phyloP scores from a whole-genome alignment of 306 rosid species.

The Dryas alaskensis region DNA sequence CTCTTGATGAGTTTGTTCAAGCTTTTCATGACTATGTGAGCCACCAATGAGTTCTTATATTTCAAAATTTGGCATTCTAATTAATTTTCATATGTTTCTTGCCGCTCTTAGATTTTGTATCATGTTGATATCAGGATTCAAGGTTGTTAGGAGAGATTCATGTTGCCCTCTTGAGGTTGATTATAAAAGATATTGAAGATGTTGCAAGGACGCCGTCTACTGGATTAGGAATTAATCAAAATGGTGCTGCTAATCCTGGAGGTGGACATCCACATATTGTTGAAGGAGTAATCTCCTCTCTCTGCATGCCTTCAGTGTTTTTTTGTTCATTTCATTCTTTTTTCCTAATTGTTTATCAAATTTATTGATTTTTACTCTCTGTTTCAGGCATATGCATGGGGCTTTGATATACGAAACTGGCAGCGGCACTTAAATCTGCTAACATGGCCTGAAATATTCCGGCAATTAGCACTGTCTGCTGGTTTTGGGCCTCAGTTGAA shows the following conservation, averaged over 20 bases:
- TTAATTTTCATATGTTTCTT: slow-evolving; percentile 12
- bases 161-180: slow-evolving; percentile 74
- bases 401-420: slow-evolving; percentile 96
- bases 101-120: slow-evolving; percentile 20
- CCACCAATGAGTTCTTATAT: slow-evolving; percentile 22
- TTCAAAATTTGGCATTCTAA: slow-evolving; percentile 22
- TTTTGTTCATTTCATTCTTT: neutral
- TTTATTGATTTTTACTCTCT: slow-evolving; percentile 22
- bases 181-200: slow-evolving; percentile 95
- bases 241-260: slow-evolving; percentile 88
- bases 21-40: slow-evolving; percentile 95
- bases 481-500: slow-evolving; percentile 91
- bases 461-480: slow-evolving; percentile 89
- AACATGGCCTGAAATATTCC: slow-evolving; percentile 94
- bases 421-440: slow-evolving; percentile 84
- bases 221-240: slow-evolving; percentile 82
- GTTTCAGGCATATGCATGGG: slow-evolving; percentile 91
- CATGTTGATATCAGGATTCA: slow-evolving; percentile 68
- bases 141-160: slow-evolving; percentile 95
- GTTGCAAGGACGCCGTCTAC: slow-evolving; percentile 94
- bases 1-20: slow-evolving; percentile 94
- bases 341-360: slow-evolving; percentile 11
- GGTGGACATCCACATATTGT: slow-evolving; percentile 98
- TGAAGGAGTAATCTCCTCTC: slow-evolving; percentile 74
- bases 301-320: neutral